These are phyloP conservation scores for Penicillium sp. DNA, from an alignment of 2,329 filamentous ascomycete genomes.

Conservation along the genomic window DNA sequence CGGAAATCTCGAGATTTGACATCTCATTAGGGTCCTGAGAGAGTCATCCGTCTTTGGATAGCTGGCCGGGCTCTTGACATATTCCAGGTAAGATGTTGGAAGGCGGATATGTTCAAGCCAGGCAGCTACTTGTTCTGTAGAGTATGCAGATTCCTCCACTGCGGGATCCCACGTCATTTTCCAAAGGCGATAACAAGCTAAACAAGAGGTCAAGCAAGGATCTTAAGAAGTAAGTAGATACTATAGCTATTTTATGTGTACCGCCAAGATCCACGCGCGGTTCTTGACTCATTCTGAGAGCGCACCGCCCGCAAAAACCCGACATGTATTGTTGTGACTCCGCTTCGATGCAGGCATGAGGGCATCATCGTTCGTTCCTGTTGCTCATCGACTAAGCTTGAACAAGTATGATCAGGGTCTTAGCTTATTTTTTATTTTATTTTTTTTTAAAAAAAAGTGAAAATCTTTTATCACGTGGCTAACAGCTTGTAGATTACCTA, in stretches of 20 bases:
- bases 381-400: not conserved
- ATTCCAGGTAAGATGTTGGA: slow-evolving; percentile 28
- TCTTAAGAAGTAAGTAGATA: not conserved
- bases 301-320: not conserved
- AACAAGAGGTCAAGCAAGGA: not conserved
- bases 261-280: too few relatives aligned
- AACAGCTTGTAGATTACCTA: too few relatives aligned
- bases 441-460: not conserved
- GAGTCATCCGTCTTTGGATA: slow-evolving; percentile 44
- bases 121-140: slow-evolving; percentile 33
- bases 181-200: not conserved
- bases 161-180: not conserved
- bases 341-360: too few relatives aligned
- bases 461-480: too few relatives aligned
- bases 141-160: slow-evolving; percentile 31
- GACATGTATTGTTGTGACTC: not conserved
- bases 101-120: slow-evolving; percentile 42
- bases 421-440: not conserved
- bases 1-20: slow-evolving; percentile 57
- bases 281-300: not conserved
- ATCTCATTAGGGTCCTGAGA: slow-evolving; percentile 44
- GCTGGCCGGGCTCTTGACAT: slow-evolving; percentile 22
- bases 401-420: not conserved
- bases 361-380: not conserved
- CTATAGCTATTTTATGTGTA: too few relatives aligned